Conservation (phyloP, 202 grass and related monocot genomes). For the Brachypodium distachyon region DNA sequence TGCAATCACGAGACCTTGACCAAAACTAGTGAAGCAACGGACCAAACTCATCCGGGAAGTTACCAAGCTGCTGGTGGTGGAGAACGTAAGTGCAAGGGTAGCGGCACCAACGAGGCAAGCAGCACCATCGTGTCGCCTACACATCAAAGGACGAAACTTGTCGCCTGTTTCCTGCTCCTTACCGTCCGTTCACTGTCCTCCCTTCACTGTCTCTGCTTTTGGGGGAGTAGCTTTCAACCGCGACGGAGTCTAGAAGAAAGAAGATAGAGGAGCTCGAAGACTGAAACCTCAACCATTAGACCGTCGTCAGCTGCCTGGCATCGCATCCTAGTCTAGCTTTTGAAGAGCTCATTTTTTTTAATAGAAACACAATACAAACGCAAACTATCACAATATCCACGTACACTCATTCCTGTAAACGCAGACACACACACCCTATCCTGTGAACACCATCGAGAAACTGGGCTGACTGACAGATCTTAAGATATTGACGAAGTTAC, state of each 20-base stretch:
- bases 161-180: not conserved
- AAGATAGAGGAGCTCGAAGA: not conserved
- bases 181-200: too few species aligned
- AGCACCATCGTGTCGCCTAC: not conserved
- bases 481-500: too few species aligned
- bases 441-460: too few species aligned
- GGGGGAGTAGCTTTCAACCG: not conserved
- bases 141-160: slow-evolving; percentile 2
- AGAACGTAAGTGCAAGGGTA: not conserved
- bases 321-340: not conserved
- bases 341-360: not conserved
- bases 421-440: too few species aligned
- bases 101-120: not conserved
- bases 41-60: not conserved
- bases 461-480: too few species aligned
- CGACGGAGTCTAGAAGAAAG: slow-evolving; percentile 19
- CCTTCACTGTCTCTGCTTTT: not conserved
- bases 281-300: not conserved
- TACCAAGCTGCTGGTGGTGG: not conserved
- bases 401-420: too few species aligned
- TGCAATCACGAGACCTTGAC: not conserved
- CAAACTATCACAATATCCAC: too few species aligned
- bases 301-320: not conserved
- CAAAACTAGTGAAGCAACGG: not conserved
- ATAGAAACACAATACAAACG: too few species aligned